Percentiles rank a stretch among this genome's conserved stretches.
phyloP scores from a whole-genome alignment of 2,329 filamentous ascomycete genomes.

The Cytospora paraplurivora region DNA sequence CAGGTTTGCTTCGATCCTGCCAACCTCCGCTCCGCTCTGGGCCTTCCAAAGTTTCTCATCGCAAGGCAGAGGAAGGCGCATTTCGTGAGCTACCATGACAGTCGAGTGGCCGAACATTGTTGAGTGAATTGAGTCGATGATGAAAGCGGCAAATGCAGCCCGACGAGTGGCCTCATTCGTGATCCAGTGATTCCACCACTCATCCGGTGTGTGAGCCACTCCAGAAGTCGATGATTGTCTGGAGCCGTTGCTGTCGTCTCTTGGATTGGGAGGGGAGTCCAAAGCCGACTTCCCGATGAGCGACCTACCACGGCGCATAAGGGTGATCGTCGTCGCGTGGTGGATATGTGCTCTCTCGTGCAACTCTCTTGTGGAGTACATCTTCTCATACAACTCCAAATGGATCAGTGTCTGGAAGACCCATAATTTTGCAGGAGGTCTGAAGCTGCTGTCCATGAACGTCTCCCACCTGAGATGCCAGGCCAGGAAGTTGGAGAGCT shows the following conservation, averaged over 20 bases:
- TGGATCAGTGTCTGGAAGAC: constrained; percentile 89
- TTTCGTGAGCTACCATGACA: constrained; percentile 95
- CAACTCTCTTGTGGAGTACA: constrained; percentile 88
- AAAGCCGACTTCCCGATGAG: constrained; percentile 82
- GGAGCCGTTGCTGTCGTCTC: constrained; percentile 62
- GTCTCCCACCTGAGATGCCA: constrained; percentile 96
- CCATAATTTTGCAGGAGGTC: constrained; percentile 93
- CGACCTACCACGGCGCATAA: constrained; percentile 92
- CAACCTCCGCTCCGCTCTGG: constrained; percentile 83
- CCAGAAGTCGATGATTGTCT: constrained; percentile 65
- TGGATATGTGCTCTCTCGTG: constrained; percentile 97
- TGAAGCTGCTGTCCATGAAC: constrained; percentile 87
- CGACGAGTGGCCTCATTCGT: constrained; percentile 88
- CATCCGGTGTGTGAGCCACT: constrained; percentile 70
- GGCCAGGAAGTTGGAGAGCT: constrained; percentile 85
- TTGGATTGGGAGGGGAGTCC: constrained; percentile 78
- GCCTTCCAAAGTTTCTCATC: constrained; percentile 93
- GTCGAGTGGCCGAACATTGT: constrained; percentile 98
- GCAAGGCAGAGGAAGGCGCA: constrained; percentile 87
- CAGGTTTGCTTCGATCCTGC: constrained; percentile 77
- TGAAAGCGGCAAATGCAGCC: constrained; percentile 89
- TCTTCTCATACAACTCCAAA: constrained; percentile 94
- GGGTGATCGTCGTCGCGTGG: constrained; percentile 89
- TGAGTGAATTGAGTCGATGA: constrained; percentile 93
- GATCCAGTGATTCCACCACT: constrained; percentile 97